Evolutionary conservation across 768 basidiomycete genomes (phyloP), one percentile per base, ranked within the genome.

Genomic region (Dictyophora rubrovolvata): DNA sequence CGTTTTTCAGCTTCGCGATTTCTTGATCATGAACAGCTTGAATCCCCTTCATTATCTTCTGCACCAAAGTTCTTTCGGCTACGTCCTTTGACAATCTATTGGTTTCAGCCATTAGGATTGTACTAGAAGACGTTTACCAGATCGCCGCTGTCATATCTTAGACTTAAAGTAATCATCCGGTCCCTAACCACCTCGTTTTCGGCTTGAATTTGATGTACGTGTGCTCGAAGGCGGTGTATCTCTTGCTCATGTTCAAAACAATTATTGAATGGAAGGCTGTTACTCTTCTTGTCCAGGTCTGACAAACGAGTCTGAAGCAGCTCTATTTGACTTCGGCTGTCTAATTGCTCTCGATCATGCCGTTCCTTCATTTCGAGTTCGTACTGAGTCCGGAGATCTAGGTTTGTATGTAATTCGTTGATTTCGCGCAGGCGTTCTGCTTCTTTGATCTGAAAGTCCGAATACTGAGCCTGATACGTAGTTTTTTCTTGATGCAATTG

Each of bases 401-500:
- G 7, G 12, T 53, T 36, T 4, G 17, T 52, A 20, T 35, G 17
- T 3, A 51, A 22, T 20, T 53, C 34, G 9, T 59, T 34, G 10
- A 59, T 20, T 20, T 47, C 17, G 22, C 28, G 49, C 14, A 52
- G 18, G 11, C 37, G 22, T 18, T 50, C 22, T 14, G 18, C 57
- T 28, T 59, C 57, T 59, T 42, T 51, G 10, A 18, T 55, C 10
- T 21, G n/a, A 37, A 36, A 56, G 8, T 56, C 54, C 28, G 54
- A 47, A 37, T 54, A 49, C 23, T 58, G 28, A 14, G 16, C 37
- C 28, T 55, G 54, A 6, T 35, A 18, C n/a, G 18, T 23, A n/a
- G 18, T 12, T 22, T 35, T 36, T 6, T 21, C 20, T 34, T 59
- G 23, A 14, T 65, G 61, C 14, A 68, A 54, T 16, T 62, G 64